Conservation (phyloP, 2,329 filamentous ascomycete genomes). For the Pseudogymnoascus sp. region DNA sequence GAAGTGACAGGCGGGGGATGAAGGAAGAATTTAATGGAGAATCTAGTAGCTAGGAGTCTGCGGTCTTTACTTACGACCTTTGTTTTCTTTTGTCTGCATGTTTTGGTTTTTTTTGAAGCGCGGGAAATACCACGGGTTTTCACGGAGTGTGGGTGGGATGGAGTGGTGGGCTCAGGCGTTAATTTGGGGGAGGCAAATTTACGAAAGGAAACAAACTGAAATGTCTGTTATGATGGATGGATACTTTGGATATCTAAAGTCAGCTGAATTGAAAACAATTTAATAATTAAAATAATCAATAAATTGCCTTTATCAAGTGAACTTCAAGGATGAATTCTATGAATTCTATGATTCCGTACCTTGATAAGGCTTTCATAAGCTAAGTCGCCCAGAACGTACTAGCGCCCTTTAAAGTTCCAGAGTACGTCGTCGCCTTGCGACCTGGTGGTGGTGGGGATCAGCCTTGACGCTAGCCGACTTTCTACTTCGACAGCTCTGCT, state of each 20-base stretch:
- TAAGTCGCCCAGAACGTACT: neutral
- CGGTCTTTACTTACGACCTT: neutral
- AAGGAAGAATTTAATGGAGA: neutral
- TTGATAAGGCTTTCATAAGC: neutral
- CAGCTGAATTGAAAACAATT: neutral
- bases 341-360: neutral
- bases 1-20: neutral
- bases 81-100: neutral
- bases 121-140: constrained; percentile 4
- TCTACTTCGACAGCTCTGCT: constrained; percentile 3
- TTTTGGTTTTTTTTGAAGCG: neutral
- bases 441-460: constrained; percentile 1
- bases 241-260: constrained; percentile 3
- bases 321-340: neutral
- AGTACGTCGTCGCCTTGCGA: constrained; percentile 1
- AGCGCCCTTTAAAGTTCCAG: neutral
- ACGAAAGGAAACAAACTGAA: neutral
- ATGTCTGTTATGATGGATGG: neutral
- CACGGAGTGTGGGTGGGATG: neutral
- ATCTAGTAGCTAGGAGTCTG: neutral
- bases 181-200: neutral
- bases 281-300: neutral
- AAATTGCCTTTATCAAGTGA: neutral
- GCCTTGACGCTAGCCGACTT: constrained; percentile 1
- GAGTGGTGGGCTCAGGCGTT: neutral